These are phyloP conservation scores for Porogramme epimiltina DNA, from an alignment of 1,284 basidiomycete genomes.

Conservation along the genomic window DNA sequence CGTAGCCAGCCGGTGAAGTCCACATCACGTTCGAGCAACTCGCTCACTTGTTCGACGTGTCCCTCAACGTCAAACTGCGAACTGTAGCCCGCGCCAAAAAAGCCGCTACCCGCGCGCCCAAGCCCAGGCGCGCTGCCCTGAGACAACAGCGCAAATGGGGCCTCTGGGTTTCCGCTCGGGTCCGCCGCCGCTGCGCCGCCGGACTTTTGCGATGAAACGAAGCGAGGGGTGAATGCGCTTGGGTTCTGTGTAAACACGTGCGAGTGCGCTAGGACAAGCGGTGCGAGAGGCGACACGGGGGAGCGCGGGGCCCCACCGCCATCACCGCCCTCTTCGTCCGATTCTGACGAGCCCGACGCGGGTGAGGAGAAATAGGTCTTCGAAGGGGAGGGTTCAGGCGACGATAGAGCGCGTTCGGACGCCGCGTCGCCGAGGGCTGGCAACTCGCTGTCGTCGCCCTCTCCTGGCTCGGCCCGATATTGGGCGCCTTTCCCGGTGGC, in stretches of 20 bases:
- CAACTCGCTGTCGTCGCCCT: conserved; percentile 8
- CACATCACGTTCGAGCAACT: conserved; percentile 45
- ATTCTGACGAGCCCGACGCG: conserved; percentile 38
- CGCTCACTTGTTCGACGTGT: conserved; percentile 42
- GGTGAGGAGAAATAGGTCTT: conserved; percentile 47
- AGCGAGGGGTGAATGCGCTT: conserved; percentile 39
- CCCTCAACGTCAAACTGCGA: conserved; percentile 52
- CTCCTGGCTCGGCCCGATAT: conserved; percentile 5
- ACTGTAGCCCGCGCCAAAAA: conserved; percentile 40
- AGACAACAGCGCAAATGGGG: too few relatives aligned
- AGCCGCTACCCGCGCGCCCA: conserved; percentile 26
- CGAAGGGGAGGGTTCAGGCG: conserved; percentile 30
- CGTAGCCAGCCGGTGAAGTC: conserved; percentile 48
- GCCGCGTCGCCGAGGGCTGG: not conserved
- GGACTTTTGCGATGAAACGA: conserved; percentile 40
- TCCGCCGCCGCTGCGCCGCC: conserved; percentile 4
- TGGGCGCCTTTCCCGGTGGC: conserved; percentile 6
- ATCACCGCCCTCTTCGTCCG: conserved; percentile 22
- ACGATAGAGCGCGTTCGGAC: conserved; percentile 3
- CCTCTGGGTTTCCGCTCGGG: conserved; percentile 1
- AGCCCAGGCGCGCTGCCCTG: conserved; percentile 9
- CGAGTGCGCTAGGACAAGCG: too few relatives aligned
- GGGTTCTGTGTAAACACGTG: too few relatives aligned
- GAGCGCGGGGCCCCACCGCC: conserved; percentile 28
- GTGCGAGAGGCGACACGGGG: conserved; percentile 34